A percentile compares a stretch with the other conserved stretches of the same genome.
Conservation (phyloP, 495 filamentous ascomycete species). For the Penicillium coffeae region DNA sequence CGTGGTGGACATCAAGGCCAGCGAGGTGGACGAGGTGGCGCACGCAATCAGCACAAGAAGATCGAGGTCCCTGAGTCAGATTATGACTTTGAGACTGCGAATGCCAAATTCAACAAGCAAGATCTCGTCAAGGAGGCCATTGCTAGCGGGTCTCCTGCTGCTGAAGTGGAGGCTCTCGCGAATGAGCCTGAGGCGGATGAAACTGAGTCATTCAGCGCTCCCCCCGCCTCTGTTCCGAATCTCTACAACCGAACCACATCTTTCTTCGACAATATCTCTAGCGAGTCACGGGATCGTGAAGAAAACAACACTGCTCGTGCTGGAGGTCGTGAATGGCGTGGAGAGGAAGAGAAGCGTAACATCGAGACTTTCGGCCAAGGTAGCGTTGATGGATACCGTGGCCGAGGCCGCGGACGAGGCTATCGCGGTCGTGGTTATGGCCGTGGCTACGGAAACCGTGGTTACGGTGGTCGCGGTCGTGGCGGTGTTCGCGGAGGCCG, state of each 20-base stretch:
- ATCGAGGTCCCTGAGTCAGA: slow-evolving; percentile 85
- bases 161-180: slow-evolving; percentile 44
- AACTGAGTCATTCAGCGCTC: slow-evolving; percentile 28
- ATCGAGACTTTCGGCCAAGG: slow-evolving; percentile 99
- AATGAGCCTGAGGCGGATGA: slow-evolving; percentile 34
- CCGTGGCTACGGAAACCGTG: slow-evolving; percentile 42
- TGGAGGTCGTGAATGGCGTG: slow-evolving; percentile 87
- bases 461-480: slow-evolving; percentile 46
- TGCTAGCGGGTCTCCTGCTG: slow-evolving; percentile 66
- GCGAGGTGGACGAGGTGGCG: slow-evolving; percentile 54
- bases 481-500: slow-evolving; percentile 41
- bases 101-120: slow-evolving; percentile 98
- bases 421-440: slow-evolving; percentile 61
- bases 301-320: slow-evolving; percentile 61
- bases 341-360: slow-evolving; percentile 90
- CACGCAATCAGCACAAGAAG: slow-evolving; percentile 58
- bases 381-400: slow-evolving; percentile 84
- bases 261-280: slow-evolving; percentile 98
- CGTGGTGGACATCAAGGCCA: slow-evolving; percentile 47
- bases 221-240: slow-evolving; percentile 6
- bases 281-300: slow-evolving; percentile 85
- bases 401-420: slow-evolving; percentile 62
- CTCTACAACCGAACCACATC: slow-evolving; percentile 76
- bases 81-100: slow-evolving; percentile 89
- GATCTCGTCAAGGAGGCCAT: slow-evolving; percentile 90